Evolutionary conservation across 257 asterid species (phyloP).

Genomic region (Primulina huaijiensis): DNA sequence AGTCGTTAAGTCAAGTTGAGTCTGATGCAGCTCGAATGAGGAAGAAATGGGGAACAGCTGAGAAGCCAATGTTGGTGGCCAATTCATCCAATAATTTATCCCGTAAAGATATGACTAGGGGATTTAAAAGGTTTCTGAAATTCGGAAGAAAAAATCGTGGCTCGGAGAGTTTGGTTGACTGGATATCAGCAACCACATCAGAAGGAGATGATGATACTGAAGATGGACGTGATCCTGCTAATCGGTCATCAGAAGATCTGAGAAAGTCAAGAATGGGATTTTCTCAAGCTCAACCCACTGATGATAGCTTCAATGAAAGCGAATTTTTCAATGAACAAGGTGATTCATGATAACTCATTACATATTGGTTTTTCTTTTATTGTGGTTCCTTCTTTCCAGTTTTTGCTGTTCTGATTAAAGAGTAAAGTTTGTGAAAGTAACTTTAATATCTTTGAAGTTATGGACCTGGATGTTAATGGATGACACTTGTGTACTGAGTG

Average conservation of each 20-base stretch:
- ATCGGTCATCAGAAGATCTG: conserved; percentile 71
- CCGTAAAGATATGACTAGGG: conserved; percentile 73
- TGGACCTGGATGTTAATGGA: background rate
- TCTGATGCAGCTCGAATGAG: conserved; percentile 66
- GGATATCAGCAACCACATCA: conserved; percentile 95
- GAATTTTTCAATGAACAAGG: conserved; percentile 74
- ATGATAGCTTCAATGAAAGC: conserved; percentile 62
- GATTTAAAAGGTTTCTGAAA: conserved; percentile 73
- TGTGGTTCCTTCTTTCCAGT: conserved; percentile 8
- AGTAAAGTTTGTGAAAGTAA: too few species aligned
- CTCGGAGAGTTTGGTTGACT: conserved; percentile 66
- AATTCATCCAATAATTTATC: conserved; percentile 50
- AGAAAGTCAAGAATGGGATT: conserved; percentile 88
- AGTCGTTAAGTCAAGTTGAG: conserved; percentile 56
- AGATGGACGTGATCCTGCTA: conserved; percentile 76
- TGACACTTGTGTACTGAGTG: background rate
- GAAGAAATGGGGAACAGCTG: conserved; percentile 82
- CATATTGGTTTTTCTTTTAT: background rate
- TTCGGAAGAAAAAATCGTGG: conserved; percentile 81
- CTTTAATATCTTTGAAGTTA: background rate
- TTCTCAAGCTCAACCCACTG: conserved; percentile 66
- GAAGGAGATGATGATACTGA: conserved; percentile 95
- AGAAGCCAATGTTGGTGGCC: conserved; percentile 53
- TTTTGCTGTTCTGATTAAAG: background rate
- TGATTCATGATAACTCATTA: conserved; percentile 23